These are phyloP conservation scores for Hypsizygus marmoreus DNA, from an alignment of 768 basidiomycete genomes.

Conservation along the genomic window DNA sequence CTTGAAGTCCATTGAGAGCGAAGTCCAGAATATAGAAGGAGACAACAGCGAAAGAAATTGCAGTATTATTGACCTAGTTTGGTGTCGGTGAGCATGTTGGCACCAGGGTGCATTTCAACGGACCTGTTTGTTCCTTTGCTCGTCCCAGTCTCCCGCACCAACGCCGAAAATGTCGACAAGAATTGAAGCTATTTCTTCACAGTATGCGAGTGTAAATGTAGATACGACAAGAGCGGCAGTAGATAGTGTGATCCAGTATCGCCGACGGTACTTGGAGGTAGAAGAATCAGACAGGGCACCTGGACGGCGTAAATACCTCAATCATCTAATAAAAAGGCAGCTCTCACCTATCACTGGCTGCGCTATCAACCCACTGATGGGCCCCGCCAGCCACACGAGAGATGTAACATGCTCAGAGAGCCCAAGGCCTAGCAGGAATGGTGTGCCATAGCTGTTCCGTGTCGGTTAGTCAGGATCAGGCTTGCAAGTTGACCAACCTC, in stretches of 20 bases:
- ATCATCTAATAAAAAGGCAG: slow-evolving; percentile 17
- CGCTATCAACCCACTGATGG: slow-evolving; percentile 91
- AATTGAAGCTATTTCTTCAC: slow-evolving; percentile 66
- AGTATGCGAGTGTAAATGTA: slow-evolving; percentile 82
- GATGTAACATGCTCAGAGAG: slow-evolving; percentile 89
- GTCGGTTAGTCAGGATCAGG: slow-evolving; percentile 15
- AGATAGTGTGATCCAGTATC: slow-evolving; percentile 92
- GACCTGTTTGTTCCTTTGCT: slow-evolving; percentile 65
- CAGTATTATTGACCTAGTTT: slow-evolving; percentile 61
- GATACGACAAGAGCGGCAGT: slow-evolving; percentile 79
- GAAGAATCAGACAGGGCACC: slow-evolving; percentile 97
- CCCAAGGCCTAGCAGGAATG: slow-evolving; percentile 72
- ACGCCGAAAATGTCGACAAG: slow-evolving; percentile 77
- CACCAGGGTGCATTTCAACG: too few species aligned
- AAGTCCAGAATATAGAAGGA: slow-evolving; percentile 96
- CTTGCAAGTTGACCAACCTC: slow-evolving; percentile 26
- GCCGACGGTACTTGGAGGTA: slow-evolving; percentile 82
- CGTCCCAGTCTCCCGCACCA: slow-evolving; percentile 88
- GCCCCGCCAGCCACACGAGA: slow-evolving; percentile 94
- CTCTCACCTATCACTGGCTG: slow-evolving; percentile 93
- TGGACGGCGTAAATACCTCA: slow-evolving; percentile 41
- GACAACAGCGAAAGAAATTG: slow-evolving; percentile 84
- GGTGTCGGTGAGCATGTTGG: not conserved
- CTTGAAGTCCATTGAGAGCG: slow-evolving; percentile 94
- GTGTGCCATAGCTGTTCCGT: slow-evolving; percentile 85